Base-by-base conservation (phyloP, 1,139 yeast species). In the Debaryomycetaceae sp. region DNA sequence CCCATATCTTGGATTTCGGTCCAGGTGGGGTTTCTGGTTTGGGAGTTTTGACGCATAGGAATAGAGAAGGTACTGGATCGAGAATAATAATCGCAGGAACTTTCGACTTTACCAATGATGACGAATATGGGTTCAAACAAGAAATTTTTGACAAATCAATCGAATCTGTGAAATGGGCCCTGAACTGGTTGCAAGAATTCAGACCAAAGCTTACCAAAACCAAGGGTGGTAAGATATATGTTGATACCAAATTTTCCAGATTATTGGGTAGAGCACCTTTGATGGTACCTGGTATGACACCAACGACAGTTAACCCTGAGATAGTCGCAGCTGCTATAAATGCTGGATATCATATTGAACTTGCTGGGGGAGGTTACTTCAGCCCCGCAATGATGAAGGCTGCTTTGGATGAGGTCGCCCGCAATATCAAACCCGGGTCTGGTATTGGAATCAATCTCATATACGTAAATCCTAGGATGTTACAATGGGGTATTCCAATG, bases 281-380 rank as follows among this genome's bases (percentile, higher is more conserved):
- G 55, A 86, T 95, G 86, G 95, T 93, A 56, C 97, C 99, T 41
- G 99, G 99, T 75, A 93, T 93, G 99, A 93, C 99, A 37, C 99
- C 99, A 61, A 83, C 96, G 41, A 93, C 99, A 24, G 97, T 91
- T 46, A 85, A 89, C 56, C 93, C 99, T 41, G 93, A 88, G 50
- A 90, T 93, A 62, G 93, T 93, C 46, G 85, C 96, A 51, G 96
- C 96, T 36, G 84, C 97, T 34, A 79, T 90, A 62, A 91, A 91
- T 63, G 90, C 98, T 45, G 99, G 99, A 49, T 93, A 91, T 74
- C 96, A 90, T 63, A 89, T 93, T 62, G 99, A 93, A 75, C 78
- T 93, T 59, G 99, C 96, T 43, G 99, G 99, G 68, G 99, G 99
- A 76, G 99, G 98, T 63, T 93, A 93, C 71, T 93, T 93, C 68